Percentiles rank a stretch among this genome's conserved stretches.
Conservation (phyloP, 768 basidiomycete species). For the Calocybe cyanea region DNA sequence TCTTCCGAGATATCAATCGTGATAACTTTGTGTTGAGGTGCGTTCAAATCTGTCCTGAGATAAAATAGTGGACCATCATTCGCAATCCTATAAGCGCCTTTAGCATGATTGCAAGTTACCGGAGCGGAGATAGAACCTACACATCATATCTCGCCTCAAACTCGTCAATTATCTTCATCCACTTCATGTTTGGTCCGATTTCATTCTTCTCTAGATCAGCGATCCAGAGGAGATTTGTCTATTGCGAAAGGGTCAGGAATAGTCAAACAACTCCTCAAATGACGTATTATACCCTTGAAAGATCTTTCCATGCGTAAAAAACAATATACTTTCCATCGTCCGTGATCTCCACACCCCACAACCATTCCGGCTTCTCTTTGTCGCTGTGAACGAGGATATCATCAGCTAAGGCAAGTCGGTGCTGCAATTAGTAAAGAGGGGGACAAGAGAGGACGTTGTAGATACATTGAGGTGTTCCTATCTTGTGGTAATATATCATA, state of each 20-base stretch:
- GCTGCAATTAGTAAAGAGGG: background rate
- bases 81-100: slow-evolving; percentile 44
- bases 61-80: slow-evolving; percentile 64
- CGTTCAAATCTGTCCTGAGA: slow-evolving; percentile 60
- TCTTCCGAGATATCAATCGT: slow-evolving; percentile 56
- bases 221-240: slow-evolving; percentile 78
- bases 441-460: slow-evolving; percentile 6
- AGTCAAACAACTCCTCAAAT: background rate
- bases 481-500: slow-evolving; percentile 70
- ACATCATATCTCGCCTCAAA: slow-evolving; percentile 63
- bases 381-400: slow-evolving; percentile 69
- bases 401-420: slow-evolving; percentile 40
- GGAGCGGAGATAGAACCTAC: slow-evolving; percentile 40
- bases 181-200: slow-evolving; percentile 63
- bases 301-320: slow-evolving; percentile 54
- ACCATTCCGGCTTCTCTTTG: slow-evolving; percentile 57
- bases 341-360: slow-evolving; percentile 54
- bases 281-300: slow-evolving; percentile 46
- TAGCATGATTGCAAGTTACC: slow-evolving; percentile 2
- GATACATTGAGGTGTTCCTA: slow-evolving; percentile 69
- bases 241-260: slow-evolving; percentile 2
- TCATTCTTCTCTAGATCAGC: slow-evolving; percentile 57
- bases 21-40: slow-evolving; percentile 64
- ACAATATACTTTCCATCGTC: slow-evolving; percentile 66
- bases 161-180: slow-evolving; percentile 68